Percentiles rank a stretch among this genome's conserved stretches.
Evolutionary conservation across 2,329 filamentous ascomycete genomes (phyloP).

Genomic region (Lecanosticta acicola): DNA sequence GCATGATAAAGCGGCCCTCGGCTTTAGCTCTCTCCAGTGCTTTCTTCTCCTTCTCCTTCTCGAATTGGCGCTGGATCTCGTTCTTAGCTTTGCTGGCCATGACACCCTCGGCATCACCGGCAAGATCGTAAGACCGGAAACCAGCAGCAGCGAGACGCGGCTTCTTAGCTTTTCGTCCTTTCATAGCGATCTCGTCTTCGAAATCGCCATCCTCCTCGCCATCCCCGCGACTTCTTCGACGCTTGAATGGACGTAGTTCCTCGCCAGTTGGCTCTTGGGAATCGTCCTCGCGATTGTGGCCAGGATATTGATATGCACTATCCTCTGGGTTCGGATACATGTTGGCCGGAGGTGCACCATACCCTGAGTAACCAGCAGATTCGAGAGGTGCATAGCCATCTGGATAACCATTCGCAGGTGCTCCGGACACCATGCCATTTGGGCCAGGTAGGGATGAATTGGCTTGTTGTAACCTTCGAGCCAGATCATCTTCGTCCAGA

Average conservation of each 20-base stretch:
- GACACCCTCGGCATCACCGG: slow-evolving; percentile 21
- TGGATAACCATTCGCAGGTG: slow-evolving; percentile 17
- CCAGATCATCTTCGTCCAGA: slow-evolving; percentile 27
- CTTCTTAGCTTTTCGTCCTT: slow-evolving; percentile 31
- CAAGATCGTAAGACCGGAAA: slow-evolving; percentile 29
- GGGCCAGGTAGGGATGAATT: slow-evolving; percentile 27
- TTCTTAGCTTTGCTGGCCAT: slow-evolving; percentile 34
- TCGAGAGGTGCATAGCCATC: slow-evolving; percentile 31
- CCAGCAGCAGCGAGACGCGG: slow-evolving; percentile 31
- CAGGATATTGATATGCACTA: slow-evolving; percentile 26
- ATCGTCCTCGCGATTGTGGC: slow-evolving; percentile 25
- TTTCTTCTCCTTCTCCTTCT: slow-evolving; percentile 42
- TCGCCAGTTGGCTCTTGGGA: slow-evolving; percentile 24
- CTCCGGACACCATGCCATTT: slow-evolving; percentile 27
- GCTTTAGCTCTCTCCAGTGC: slow-evolving; percentile 37
- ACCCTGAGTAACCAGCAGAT: slow-evolving; percentile 26
- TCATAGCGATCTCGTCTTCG: slow-evolving; percentile 34
- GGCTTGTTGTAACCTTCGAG: slow-evolving; percentile 27
- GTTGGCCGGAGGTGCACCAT: slow-evolving; percentile 22
- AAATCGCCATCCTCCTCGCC: slow-evolving; percentile 27
- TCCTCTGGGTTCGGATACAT: slow-evolving; percentile 30
- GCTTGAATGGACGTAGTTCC: slow-evolving; percentile 24
- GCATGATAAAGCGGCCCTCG: slow-evolving; percentile 42
- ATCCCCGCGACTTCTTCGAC: slow-evolving; percentile 13
- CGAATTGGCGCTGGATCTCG: slow-evolving; percentile 43